Conservation (phyloP, 352 stramenopile species). For the Phytophthora litchii region DNA sequence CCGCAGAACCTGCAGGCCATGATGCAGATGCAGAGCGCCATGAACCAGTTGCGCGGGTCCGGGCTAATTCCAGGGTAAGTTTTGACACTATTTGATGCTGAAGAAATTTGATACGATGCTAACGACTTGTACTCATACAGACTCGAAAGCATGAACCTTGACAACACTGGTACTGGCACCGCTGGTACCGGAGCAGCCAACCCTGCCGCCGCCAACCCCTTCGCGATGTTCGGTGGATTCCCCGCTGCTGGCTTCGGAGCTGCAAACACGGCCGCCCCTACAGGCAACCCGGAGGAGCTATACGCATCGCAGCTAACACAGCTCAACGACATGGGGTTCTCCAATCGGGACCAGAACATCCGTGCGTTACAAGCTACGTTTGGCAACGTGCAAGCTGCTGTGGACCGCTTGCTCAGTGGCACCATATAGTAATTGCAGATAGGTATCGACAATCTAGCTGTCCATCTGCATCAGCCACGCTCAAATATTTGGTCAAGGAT, state of each 20-base stretch:
- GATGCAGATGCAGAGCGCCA: conserved; percentile 91
- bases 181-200: conserved; percentile 15
- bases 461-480: not conserved
- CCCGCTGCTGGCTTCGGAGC: conserved; percentile 27
- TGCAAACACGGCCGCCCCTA: conserved; percentile 29
- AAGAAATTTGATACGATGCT: conserved; percentile 5
- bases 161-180: conserved; percentile 13
- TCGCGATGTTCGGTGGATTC: conserved; percentile 59
- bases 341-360: conserved; percentile 89
- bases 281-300: conserved; percentile 77
- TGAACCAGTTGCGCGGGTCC: conserved; percentile 79
- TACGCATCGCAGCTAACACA: conserved; percentile 91
- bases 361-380: conserved; percentile 83
- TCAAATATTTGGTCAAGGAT: too few relatives aligned
- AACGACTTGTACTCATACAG: conserved; percentile 28
- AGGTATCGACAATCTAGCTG: not conserved
- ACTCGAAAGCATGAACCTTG: conserved; percentile 58
- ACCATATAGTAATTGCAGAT: conserved; percentile 43
- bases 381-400: conserved; percentile 90
- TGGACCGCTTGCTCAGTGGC: conserved; percentile 88
- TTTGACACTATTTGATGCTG: not conserved
- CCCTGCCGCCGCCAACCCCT: conserved; percentile 46
- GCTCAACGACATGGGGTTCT: conserved; percentile 92
- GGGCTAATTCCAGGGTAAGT: conserved; percentile 75
- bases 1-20: conserved; percentile 91